phyloP scores from a whole-genome alignment of 352 stramenopile species.

The Phytophthora palmivora region DNA sequence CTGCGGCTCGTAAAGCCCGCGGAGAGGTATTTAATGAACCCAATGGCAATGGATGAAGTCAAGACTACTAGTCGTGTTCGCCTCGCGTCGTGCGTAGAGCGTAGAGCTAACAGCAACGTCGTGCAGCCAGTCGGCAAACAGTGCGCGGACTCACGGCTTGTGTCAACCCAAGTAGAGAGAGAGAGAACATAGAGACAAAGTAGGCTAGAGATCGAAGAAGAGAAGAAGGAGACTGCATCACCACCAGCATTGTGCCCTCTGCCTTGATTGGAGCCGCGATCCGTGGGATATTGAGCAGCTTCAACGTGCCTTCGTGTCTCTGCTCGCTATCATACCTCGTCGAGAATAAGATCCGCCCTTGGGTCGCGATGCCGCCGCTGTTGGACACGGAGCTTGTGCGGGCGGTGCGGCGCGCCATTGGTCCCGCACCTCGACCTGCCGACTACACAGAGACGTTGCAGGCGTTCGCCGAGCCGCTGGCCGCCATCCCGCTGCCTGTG shows the following conservation, averaged over 20 bases:
- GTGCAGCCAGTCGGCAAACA: constrained; percentile 1
- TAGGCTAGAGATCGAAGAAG: constrained; percentile 29
- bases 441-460: constrained; percentile 65
- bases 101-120: constrained; percentile 22
- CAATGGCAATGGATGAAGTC: constrained; percentile 45
- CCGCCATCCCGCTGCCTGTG: constrained; percentile 56
- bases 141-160: constrained; percentile 1
- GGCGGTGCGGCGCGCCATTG: constrained; percentile 47
- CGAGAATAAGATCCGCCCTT: constrained; percentile 21
- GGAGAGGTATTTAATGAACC: constrained; percentile 51
- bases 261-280: constrained; percentile 19
- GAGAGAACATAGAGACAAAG: constrained; percentile 15
- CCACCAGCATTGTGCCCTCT: constrained; percentile 13
- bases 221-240: constrained; percentile 17
- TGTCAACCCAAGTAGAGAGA: constrained; percentile 21
- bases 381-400: constrained; percentile 52
- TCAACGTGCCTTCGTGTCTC: constrained; percentile 18
- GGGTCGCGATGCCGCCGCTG: constrained; percentile 22
- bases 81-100: constrained; percentile 23
- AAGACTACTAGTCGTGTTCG: constrained; percentile 40
- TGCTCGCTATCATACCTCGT: background rate
- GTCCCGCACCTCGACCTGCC: constrained; percentile 45
- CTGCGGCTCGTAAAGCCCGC: constrained; percentile 30
- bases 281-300: constrained; percentile 8
- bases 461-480: constrained; percentile 36